Conservation (phyloP, 1,139 yeast genomes). For the Pneumocystis jirovecii region DNA sequence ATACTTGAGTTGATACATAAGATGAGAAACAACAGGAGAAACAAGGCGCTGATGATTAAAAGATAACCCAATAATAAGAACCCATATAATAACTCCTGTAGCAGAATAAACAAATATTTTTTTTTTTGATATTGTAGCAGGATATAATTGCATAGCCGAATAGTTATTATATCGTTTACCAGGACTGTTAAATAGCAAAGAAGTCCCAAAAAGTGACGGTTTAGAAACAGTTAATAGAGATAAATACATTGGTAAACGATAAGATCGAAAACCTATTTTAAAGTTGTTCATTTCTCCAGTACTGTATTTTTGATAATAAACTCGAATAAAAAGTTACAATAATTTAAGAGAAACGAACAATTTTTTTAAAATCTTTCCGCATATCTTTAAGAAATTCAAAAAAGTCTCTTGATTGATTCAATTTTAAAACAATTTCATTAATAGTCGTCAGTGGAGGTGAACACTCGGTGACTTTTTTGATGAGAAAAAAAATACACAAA, state of each 20-base stretch:
- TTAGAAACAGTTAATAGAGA: neutral
- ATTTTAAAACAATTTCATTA: slow-evolving; percentile 1
- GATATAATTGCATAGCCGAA: neutral
- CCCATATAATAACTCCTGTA: neutral
- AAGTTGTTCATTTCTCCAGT: slow-evolving; percentile 34
- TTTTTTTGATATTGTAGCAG: neutral
- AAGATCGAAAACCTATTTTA: slow-evolving; percentile 36
- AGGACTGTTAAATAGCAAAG: neutral
- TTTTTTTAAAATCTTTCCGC: slow-evolving; percentile 76
- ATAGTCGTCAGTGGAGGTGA: slow-evolving; percentile 56
- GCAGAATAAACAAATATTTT: neutral
- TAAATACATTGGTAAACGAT: neutral
- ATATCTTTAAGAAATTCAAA: slow-evolving; percentile 21
- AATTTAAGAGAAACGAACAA: slow-evolving; percentile 60
- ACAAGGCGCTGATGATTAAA: neutral
- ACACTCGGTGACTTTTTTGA: slow-evolving; percentile 47
- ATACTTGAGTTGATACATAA: neutral
- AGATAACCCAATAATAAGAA: neutral
- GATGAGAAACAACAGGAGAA: neutral
- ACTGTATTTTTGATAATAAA: neutral
- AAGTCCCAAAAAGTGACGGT: neutral
- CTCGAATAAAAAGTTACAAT: too few species aligned
- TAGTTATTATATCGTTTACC: neutral
- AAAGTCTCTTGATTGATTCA: slow-evolving; percentile 13
- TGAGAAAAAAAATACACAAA: slow-evolving; percentile 46